Conservation (phyloP, 2,329 filamentous ascomycete species). For the Beauveria pseudobassiana region DNA sequence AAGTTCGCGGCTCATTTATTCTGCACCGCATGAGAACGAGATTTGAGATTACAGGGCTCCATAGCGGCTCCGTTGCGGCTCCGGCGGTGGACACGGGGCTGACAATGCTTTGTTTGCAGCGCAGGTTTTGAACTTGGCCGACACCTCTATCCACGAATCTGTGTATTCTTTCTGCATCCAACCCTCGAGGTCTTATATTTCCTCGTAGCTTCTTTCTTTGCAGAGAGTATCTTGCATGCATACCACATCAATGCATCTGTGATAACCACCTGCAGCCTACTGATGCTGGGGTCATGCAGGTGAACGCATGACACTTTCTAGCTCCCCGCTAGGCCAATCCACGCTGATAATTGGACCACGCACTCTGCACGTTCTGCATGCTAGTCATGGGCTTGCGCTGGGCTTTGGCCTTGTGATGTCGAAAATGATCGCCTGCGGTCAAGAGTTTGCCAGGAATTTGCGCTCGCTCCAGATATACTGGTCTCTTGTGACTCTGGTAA, state of each 20-base stretch:
- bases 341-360: constrained; percentile 7
- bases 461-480: background rate
- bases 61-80: constrained; percentile 8
- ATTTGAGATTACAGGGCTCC: constrained; percentile 9
- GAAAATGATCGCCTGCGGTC: background rate
- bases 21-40: background rate
- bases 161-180: background rate
- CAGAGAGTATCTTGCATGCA: background rate
- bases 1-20: constrained; percentile 7
- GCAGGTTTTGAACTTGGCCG: too few species aligned
- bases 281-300: constrained; percentile 3
- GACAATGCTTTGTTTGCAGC: background rate
- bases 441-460: background rate
- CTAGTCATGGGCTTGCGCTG: constrained; percentile 3
- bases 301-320: constrained; percentile 10
- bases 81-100: background rate
- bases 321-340: background rate
- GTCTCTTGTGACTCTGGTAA: too few species aligned
- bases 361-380: background rate
- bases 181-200: background rate
- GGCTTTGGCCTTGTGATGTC: background rate
- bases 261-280: constrained; percentile 4
- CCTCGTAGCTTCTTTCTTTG: background rate
- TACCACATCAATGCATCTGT: background rate
- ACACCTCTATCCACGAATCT: too few species aligned